Conservation (phyloP, 1,284 basidiomycete species). For the Coniferiporia sulphurascens region DNA sequence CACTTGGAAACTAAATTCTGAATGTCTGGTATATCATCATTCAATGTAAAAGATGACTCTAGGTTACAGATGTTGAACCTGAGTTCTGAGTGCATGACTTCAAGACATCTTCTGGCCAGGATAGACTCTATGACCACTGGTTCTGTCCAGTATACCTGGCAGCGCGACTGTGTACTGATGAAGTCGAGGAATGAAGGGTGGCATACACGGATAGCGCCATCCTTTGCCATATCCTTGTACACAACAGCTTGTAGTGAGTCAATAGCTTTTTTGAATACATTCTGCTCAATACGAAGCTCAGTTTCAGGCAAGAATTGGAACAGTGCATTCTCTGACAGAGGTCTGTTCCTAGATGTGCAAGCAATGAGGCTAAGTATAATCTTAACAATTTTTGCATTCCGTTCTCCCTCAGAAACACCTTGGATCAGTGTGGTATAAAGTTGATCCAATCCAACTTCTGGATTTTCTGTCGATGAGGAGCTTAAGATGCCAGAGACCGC, state of each 20-base stretch:
- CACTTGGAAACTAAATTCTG: neutral
- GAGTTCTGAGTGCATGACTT: constrained; percentile 29
- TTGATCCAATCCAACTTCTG: neutral
- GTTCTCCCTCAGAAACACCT: neutral
- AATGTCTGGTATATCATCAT: constrained; percentile 24
- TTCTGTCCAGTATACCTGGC: constrained; percentile 18
- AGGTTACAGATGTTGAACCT: constrained; percentile 32
- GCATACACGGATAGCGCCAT: too few relatives aligned
- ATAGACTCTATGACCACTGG: constrained; percentile 19
- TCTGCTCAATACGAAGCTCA: neutral
- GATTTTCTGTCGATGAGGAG: neutral
- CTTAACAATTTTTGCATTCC: neutral
- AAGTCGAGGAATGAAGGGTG: neutral
- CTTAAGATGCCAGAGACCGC: neutral
- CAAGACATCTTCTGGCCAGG: constrained; percentile 21
- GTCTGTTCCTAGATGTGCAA: constrained; percentile 2
- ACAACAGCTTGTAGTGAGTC: too few relatives aligned
- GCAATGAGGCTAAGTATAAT: neutral
- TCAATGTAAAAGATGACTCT: constrained; percentile 25
- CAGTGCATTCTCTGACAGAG: neutral
- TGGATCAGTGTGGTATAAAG: neutral
- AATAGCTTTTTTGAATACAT: neutral
- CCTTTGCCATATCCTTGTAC: too few relatives aligned
- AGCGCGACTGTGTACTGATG: constrained; percentile 11
- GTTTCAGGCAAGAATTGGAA: neutral